These are phyloP conservation scores for Cenchrus fungigraminus DNA, from an alignment of 176 grass and related monocot genomes.

Conservation along the genomic window DNA sequence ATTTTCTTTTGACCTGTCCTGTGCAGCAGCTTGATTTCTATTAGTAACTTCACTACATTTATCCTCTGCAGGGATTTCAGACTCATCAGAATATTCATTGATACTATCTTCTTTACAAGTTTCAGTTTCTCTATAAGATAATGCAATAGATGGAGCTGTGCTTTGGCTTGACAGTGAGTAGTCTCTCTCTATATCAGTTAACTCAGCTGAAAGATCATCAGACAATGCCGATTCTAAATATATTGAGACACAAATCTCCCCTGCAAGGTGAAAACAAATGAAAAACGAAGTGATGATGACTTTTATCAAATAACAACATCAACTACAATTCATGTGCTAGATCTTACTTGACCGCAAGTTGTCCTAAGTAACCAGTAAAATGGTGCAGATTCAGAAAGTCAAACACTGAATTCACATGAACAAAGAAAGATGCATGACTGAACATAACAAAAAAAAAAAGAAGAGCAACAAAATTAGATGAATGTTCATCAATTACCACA, in stretches of 20 bases:
- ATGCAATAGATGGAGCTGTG: conserved; percentile 35
- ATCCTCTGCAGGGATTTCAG: conserved; percentile 42
- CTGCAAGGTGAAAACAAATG: conserved; percentile 51
- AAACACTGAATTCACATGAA: conserved; percentile 36
- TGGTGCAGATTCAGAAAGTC: conserved; percentile 16
- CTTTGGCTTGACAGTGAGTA: conserved; percentile 50
- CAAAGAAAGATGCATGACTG: conserved; percentile 13
- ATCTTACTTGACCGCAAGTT: background rate
- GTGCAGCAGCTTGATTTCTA: conserved; percentile 38
- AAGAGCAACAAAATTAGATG: conserved; percentile 18
- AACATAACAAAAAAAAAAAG: conserved; percentile 16
- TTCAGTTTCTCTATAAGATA: conserved; percentile 48
- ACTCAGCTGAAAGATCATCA: conserved; percentile 35
- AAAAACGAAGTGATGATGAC: conserved; percentile 26
- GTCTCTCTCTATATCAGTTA: conserved; percentile 44
- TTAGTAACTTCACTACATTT: background rate
- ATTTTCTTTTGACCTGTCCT: conserved; percentile 22
- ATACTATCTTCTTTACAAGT: conserved; percentile 39
- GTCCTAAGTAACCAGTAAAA: conserved; percentile 4
- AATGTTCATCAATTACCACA: conserved; percentile 58
- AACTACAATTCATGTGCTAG: conserved; percentile 13
- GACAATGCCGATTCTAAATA: conserved; percentile 61
- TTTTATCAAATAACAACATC: conserved; percentile 13
- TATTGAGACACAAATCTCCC: conserved; percentile 77
- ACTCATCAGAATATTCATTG: conserved; percentile 33